Percentiles rank a stretch among this genome's conserved stretches.
These are phyloP conservation scores for Aaosphaeria arxii DNA, from an alignment of 2,329 filamentous ascomycete species.

Conservation along the genomic window DNA sequence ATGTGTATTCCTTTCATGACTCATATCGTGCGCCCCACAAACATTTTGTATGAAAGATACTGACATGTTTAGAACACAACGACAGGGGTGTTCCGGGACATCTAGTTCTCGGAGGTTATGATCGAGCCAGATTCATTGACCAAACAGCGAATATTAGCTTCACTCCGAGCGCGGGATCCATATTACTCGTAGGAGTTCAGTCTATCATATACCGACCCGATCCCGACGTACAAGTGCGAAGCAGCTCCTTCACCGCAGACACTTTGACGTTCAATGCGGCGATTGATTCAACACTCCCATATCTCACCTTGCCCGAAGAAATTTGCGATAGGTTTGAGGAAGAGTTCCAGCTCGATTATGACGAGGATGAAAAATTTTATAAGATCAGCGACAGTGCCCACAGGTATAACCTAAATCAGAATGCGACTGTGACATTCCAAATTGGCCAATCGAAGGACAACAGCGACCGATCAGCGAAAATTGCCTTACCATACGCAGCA, in stretches of 20 bases:
- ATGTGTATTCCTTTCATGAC: conserved; percentile 10
- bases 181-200: conserved; percentile 23
- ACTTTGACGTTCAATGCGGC: conserved; percentile 19
- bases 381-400: conserved; percentile 27
- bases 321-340: conserved; percentile 38
- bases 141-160: conserved; percentile 12
- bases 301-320: conserved; percentile 24
- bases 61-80: conserved; percentile 19
- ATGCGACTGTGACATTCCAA: conserved; percentile 25
- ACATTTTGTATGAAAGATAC: not conserved
- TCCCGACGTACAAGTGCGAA: conserved; percentile 1
- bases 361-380: conserved; percentile 31
- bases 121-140: conserved; percentile 26
- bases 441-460: conserved; percentile 10
- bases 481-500: conserved; percentile 26
- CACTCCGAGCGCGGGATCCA: conserved; percentile 17
- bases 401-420: conserved; percentile 17
- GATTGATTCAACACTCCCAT: conserved; percentile 40
- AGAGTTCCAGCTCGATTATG: conserved; percentile 34
- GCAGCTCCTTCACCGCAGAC: conserved; percentile 2
- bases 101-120: conserved; percentile 42
- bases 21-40: not conserved
- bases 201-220: conserved; percentile 21
- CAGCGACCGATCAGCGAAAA: conserved; percentile 11
- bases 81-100: conserved; percentile 23